Percentiles rank a stretch among this genome's conserved stretches.
phyloP scores from a whole-genome alignment of 2,329 filamentous ascomycete genomes.

The Endoconidiophora polonica region DNA sequence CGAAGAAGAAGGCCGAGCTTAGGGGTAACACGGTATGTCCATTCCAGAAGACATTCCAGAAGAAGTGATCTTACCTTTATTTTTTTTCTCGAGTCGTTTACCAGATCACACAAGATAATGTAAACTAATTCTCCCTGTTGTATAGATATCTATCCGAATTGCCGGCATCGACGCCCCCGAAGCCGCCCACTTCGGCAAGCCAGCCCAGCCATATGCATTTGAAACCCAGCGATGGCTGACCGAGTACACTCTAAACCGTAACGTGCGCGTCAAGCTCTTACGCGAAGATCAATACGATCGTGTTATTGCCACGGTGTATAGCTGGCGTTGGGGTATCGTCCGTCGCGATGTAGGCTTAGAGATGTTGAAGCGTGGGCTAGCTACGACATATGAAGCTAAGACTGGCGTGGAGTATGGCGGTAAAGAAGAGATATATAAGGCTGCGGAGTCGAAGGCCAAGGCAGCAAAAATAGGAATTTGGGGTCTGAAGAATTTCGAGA shows the following conservation, averaged over 20 bases:
- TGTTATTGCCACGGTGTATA: slow-evolving; percentile 70
- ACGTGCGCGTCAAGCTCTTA: slow-evolving; percentile 70
- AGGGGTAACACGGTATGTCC: slow-evolving; percentile 58
- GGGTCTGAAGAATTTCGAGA: slow-evolving; percentile 57
- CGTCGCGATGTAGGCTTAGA: slow-evolving; percentile 71
- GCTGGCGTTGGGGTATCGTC: slow-evolving; percentile 50
- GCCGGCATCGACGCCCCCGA: slow-evolving; percentile 92
- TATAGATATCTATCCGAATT: slow-evolving; percentile 68
- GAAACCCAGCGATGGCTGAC: slow-evolving; percentile 76
- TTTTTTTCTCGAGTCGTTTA: no score
- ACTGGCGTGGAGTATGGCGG: slow-evolving; percentile 76
- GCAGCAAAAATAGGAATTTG: slow-evolving; percentile 55
- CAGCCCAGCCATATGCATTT: slow-evolving; percentile 65
- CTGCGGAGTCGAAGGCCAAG: slow-evolving; percentile 51
- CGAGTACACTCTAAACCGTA: slow-evolving; percentile 49
- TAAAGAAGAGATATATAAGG: slow-evolving; percentile 44
- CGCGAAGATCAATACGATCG: slow-evolving; percentile 83
- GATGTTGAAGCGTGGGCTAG: slow-evolving; percentile 72
- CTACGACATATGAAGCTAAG: slow-evolving; percentile 90
- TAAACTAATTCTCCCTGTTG: neutral
- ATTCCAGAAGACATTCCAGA: neutral
- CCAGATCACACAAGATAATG: neutral
- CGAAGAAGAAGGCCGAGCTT: slow-evolving; percentile 48
- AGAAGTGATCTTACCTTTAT: no score
- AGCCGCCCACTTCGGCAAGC: slow-evolving; percentile 75